Base-by-base conservation (phyloP, 1,139 yeast genomes). In the Protomyces arabidopsidicola region DNA sequence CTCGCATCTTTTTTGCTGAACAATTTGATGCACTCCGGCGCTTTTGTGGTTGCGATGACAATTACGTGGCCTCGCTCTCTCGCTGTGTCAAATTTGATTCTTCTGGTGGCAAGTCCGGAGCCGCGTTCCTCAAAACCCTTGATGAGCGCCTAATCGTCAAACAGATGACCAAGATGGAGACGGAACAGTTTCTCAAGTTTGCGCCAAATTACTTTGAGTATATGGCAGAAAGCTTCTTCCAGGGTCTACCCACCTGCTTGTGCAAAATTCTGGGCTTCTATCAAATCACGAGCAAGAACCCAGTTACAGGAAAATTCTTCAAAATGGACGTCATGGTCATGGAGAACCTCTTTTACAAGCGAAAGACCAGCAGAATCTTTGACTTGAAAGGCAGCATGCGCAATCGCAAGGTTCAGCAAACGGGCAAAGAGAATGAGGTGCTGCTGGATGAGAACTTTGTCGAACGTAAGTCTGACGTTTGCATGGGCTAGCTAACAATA, bases 361-460 rank as follows among this genome's bases (percentile, higher is more conserved):
- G 86, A 65, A 87, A 87, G 69, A 87, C 95, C 66, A 82, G 90
- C 18, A 78, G 98, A 45, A 90, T 93, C 54, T 95, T 93, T 75
- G 99, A 95, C 75, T 81, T 95, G 73, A 95, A 95, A 75, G 99
- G 99, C 0, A 90, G 98, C 0, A 93, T 95, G 98, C 79, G 98
- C 67, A 95, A 95, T 74, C 80, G 99, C 67, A 98, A 91, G 72
- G 98, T 91, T 39, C 88, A 93, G 69, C 97, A 91, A 74, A 95
- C 98, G 0, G 99, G 98, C 4, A 85, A 85, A 71, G 97, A 88
- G 68, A 90, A 95, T 72, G 98, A 95, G 74, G 99, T 95, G 1
- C 77, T 95, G 48, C 76, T 95, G 65, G 99, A 95, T 75, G 99
- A 93, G 71, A 95, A 95, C 72, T 93, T 95, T 98, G 95, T 95